Evolutionary conservation across 1,284 basidiomycete genomes (phyloP), one percentile per base, ranked within the genome.

Genomic region (Ganoderma sinense): DNA sequence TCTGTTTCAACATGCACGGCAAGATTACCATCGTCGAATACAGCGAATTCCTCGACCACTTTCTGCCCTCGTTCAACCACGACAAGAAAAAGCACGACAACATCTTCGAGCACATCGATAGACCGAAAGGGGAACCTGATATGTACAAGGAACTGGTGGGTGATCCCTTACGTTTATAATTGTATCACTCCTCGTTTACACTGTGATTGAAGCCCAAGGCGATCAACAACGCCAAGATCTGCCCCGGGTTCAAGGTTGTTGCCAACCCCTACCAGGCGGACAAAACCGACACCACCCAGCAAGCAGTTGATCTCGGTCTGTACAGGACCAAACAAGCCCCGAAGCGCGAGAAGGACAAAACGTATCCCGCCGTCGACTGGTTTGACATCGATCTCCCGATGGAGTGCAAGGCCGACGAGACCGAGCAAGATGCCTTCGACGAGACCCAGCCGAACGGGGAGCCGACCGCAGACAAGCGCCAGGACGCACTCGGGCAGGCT

Each of bases 191-290:
- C 7, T 33, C 14, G 53, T 29, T 56, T 2, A 56, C 31, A 29
- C 31, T 0, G 16, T 33, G 48, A 31, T 40, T 66, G 10, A 31
- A 68, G 67, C 64, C 51, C 33, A 31, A 53, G 18, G 67, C 63
- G 1, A 43, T 69, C 33, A 69, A 69, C 58, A 48, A 55, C 6
- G 59, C 67, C n/a, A 23, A n/a, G 3, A 64, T 65, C 33, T 69
- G 63, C 48, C 48, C 58, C 4, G 51, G 56, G 2, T 67, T 48
- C 60, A 59, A 26, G 6, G 64, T 65, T 43, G 56, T 63, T 13
- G 33, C 66, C 4, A 48, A 51, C 13, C 48, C 63, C 5, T 40
- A 26, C 41, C 55, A 67, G 29, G 18, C 51, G 4, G 66, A 70
- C 41, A 29, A 36, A 31, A 45, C 14, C 10, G 48, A 61, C 13